phyloP scores from a whole-genome alignment of 257 asterid genomes.

The Fraxinus excelsior region DNA sequence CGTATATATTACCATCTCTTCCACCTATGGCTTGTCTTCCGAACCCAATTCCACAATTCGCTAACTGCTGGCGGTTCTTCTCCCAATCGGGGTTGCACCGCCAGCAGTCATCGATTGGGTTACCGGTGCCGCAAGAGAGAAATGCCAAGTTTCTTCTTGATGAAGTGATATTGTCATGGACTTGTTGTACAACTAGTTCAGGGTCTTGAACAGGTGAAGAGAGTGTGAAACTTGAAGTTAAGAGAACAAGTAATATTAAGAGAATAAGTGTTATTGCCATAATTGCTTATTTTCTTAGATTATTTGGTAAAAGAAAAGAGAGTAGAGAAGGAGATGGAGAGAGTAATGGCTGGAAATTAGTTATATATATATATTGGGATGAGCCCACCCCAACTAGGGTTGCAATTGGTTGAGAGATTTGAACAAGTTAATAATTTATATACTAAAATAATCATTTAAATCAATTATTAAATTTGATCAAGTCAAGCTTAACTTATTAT shows the following conservation, averaged over 20 bases:
- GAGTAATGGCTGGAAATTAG: background rate
- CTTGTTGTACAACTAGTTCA: conserved; percentile 69
- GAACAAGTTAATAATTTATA: no score
- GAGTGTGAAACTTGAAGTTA: conserved; percentile 37
- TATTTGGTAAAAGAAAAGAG: background rate
- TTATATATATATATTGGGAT: conserved; percentile 31
- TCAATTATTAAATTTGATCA: no score
- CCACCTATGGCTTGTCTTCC: conserved; percentile 85
- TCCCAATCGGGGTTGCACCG: conserved; percentile 84
- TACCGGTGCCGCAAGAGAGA: conserved; percentile 78
- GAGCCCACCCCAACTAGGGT: no score
- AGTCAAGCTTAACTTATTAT: no score
- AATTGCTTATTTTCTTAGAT: conserved; percentile 4
- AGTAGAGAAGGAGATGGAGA: background rate
- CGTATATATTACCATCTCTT: conserved; percentile 64
- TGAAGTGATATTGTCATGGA: conserved; percentile 53
- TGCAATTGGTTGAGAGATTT: no score
- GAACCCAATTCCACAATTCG: conserved; percentile 90
- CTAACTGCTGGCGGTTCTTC: conserved; percentile 60
- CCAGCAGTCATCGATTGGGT: conserved; percentile 96
- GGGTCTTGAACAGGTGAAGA: conserved; percentile 70
- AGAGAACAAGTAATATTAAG: conserved; percentile 33
- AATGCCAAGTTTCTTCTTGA: conserved; percentile 66
- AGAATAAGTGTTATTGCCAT: conserved; percentile 43
- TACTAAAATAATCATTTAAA: no score